Evolutionary conservation across 2,329 filamentous ascomycete species (phyloP), one percentile per base, ranked within the genome.

Genomic region (Ophiostoma pallidulum): DNA sequence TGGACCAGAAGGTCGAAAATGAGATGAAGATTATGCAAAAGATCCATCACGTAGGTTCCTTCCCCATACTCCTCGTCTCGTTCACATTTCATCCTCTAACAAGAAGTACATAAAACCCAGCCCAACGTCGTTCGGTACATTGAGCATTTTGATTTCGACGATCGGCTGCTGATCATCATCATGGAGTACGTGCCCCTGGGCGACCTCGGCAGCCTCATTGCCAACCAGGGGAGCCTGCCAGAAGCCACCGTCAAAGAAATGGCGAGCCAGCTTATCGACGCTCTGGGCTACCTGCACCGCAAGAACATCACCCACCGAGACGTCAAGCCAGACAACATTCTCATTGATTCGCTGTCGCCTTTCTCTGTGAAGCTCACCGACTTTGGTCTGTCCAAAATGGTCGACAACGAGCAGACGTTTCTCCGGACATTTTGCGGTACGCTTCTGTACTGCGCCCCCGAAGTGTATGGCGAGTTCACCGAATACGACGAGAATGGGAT

Each of bases 281-380:
- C 91, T 2, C 69, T 98, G 45, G 80, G 80, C 26, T 96, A 98
- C 62, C 72, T 98, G 8, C 92, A 98, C 63, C 71, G 74, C 45
- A 83, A 85, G 58, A 88, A 84, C 60, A 96, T 98, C 57, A 97
- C 91, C 0, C 92, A 98, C 66, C 84, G 92, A n/a, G 92, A 98
- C 64, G 89, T 98, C 60, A 98, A 98, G 62, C 92, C 92, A 0
- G 92, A 98, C 70, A 98, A 98, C 59, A 96, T 98, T 51, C 73
- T 98, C 35, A 86, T 97, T 55, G 73, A 81, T 10, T 82, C 80
- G 1, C 62, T 78, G 9, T 71, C 82, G 6, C 89, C 90, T 0
- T 77, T 95, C 41, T 72, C 78, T 13, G 84, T 97, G 57, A 97
- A 98, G 65, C 72, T 98, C 13, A 95, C 92, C 0, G 92, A 98